phyloP scores from a whole-genome alignment of 1,284 basidiomycete genomes.

The Leccinum subatratum region DNA sequence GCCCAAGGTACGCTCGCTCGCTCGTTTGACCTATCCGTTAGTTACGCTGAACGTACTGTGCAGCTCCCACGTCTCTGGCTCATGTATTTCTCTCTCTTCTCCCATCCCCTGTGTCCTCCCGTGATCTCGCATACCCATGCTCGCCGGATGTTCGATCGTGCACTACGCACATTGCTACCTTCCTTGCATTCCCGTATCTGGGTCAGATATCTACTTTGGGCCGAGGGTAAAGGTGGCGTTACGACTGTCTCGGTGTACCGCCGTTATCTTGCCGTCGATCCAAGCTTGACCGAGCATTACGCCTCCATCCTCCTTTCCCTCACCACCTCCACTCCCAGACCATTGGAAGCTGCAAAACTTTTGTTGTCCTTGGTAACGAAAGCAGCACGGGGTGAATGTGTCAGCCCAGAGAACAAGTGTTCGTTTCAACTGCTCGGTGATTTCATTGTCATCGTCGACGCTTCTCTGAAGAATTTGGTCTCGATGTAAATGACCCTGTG shows the following conservation, averaged over 20 bases:
- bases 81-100: slow-evolving; percentile 85
- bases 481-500: slow-evolving; percentile 75
- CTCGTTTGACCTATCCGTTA: slow-evolving; percentile 4
- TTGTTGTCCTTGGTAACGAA: slow-evolving; percentile 80
- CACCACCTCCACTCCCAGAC: slow-evolving; percentile 64
- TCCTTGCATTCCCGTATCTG: slow-evolving; percentile 93
- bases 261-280: slow-evolving; percentile 84
- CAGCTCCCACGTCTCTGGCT: slow-evolving; percentile 94
- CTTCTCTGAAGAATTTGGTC: slow-evolving; percentile 87
- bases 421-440: slow-evolving; percentile 92
- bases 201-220: slow-evolving; percentile 93
- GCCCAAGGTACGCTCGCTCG: slow-evolving; percentile 62
- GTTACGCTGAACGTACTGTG: slow-evolving; percentile 15
- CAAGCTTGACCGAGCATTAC: slow-evolving; percentile 82
- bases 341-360: slow-evolving; percentile 91
- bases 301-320: slow-evolving; percentile 71
- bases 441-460: slow-evolving; percentile 88
- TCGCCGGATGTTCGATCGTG: slow-evolving; percentile 90
- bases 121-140: slow-evolving; percentile 85
- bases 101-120: slow-evolving; percentile 86
- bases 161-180: slow-evolving; percentile 88
- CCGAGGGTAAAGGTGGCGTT: slow-evolving; percentile 78
- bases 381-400: slow-evolving; percentile 79
- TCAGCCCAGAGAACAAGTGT: slow-evolving; percentile 89
- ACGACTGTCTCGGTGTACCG: slow-evolving; percentile 87